Evolutionary conservation across 2,329 filamentous ascomycete species (phyloP), one percentile per base, ranked within the genome.

Genomic region (Teratosphaeria nubilosa): DNA sequence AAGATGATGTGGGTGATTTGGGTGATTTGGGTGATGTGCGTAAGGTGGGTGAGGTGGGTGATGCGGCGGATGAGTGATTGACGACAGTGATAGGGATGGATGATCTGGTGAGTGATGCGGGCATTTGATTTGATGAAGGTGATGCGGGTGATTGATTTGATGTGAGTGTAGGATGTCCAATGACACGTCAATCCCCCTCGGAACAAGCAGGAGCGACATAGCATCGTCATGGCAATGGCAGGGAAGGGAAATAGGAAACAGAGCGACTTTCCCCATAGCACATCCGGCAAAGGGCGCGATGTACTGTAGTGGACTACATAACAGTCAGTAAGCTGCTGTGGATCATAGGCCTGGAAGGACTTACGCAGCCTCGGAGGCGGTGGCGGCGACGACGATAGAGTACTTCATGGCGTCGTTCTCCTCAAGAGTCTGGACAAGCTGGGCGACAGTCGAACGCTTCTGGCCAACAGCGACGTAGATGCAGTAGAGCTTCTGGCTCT

Each of bases 331-430:
- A 16, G 32, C 54, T 7, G 10, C 5, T 16, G 2, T 53, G 13
- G 30, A 30, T 2, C 9, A 34, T 55, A 53, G 56, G 59, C 54
- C n/a, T 11, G 37, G 56, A 14, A 24, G 20, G 24, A 30, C 20
- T 37, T 53, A 57, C 53, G 91, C 91, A 65, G 94, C 94, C 81
- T 99, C 94, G 58, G 94, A 97, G 70, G 94, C 94, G 63, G 94
- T 99, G 71, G 94, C 94, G 67, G 94, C 94, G 67, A 97, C 90
- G 66, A 99, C 77, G 67, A 96, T 86, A 67, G 82, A 86, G 85
- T 97, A 99, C 83, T 96, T 96, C 91, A 99, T 95, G 74, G 94
- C 91, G 72, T 97, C 91, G 78, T 96, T 96, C 87, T 97, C 92
- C 86, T 97, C 92, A 60, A 99, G 90, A 65, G 94, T 97, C 89